Evolutionary conservation across 1,139 yeast genomes (phyloP).

Genomic region (Saccharomyces hybrid): DNA sequence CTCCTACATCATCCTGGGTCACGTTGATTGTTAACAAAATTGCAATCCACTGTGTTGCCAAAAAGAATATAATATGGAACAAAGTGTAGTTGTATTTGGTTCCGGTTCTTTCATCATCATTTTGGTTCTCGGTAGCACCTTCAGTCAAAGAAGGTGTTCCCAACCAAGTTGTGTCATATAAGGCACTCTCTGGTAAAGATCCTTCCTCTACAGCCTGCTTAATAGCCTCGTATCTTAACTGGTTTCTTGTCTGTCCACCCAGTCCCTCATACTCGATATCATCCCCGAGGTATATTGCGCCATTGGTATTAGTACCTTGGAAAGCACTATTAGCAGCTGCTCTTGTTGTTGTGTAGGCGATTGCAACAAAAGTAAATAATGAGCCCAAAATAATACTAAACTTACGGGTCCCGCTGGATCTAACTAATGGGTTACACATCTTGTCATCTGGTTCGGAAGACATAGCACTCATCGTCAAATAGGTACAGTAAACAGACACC

Average conservation of each 20-base stretch:
- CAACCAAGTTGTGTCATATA: slow-evolving; percentile 58
- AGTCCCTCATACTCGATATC: slow-evolving; percentile 36
- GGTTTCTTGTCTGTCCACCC: slow-evolving; percentile 52
- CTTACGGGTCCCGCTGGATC: slow-evolving; percentile 86
- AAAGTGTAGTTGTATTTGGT: slow-evolving; percentile 83
- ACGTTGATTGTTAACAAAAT: slow-evolving; percentile 88
- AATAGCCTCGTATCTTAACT: slow-evolving; percentile 81
- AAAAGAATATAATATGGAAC: slow-evolving; percentile 83
- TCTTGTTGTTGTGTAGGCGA: slow-evolving; percentile 93
- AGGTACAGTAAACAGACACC: slow-evolving; percentile 92
- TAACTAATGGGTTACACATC: slow-evolving; percentile 80
- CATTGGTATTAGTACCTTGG: slow-evolving; percentile 25
- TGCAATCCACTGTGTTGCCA: slow-evolving; percentile 97
- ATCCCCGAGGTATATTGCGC: slow-evolving; percentile 28
- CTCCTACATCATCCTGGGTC: slow-evolving; percentile 73
- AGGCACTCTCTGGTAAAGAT: slow-evolving; percentile 85
- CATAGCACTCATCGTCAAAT: slow-evolving; percentile 86
- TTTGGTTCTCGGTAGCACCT: slow-evolving; percentile 38
- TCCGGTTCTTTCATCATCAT: slow-evolving; percentile 55
- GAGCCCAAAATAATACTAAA: slow-evolving; percentile 87
- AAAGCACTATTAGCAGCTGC: slow-evolving; percentile 84
- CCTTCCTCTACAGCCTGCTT: slow-evolving; percentile 94
- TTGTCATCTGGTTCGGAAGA: slow-evolving; percentile 95
- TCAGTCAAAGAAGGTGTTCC: slow-evolving; percentile 11
- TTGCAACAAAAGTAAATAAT: slow-evolving; percentile 84